phyloP scores from a whole-genome alignment of 371 early-diverging fungal species.

The Mortierella sp. region DNA sequence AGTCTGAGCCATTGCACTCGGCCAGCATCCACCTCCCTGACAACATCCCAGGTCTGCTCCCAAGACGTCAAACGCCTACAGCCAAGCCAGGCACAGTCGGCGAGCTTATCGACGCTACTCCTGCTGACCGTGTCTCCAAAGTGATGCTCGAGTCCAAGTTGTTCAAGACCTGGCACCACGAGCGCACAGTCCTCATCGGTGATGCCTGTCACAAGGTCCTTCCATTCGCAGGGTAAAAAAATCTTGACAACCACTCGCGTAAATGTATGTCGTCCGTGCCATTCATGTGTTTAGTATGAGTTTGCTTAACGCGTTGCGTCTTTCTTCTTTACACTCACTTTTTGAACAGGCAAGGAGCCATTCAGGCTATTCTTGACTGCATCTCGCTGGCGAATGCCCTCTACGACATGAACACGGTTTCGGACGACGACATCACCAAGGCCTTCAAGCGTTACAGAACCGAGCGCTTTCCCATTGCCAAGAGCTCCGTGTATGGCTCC shows the following conservation, averaged over 20 bases:
- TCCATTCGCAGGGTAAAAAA: slow-evolving; percentile 49
- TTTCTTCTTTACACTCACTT: neutral
- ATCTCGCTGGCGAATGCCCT: slow-evolving; percentile 44
- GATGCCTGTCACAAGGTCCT: slow-evolving; percentile 51
- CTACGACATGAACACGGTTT: slow-evolving; percentile 38
- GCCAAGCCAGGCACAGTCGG: slow-evolving; percentile 50
- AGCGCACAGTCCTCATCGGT: slow-evolving; percentile 51
- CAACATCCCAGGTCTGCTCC: slow-evolving; percentile 1
- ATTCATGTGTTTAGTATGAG: neutral
- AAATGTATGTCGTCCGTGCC: neutral
- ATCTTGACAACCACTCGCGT: neutral
- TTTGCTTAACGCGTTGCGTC: neutral
- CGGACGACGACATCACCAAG: slow-evolving; percentile 29
- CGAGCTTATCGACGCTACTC: slow-evolving; percentile 48
- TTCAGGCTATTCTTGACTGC: slow-evolving; percentile 46
- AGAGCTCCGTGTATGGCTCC: slow-evolving; percentile 26
- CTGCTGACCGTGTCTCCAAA: slow-evolving; percentile 41
- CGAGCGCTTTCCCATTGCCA: slow-evolving; percentile 35
- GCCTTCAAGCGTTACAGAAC: slow-evolving; percentile 36
- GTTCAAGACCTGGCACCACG: slow-evolving; percentile 50
- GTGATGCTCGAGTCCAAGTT: slow-evolving; percentile 56
- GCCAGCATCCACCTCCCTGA: slow-evolving; percentile 4
- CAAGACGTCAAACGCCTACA: slow-evolving; percentile 19
- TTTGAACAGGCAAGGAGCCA: slow-evolving; percentile 35
- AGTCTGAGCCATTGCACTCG: slow-evolving; percentile 1